phyloP scores from a whole-genome alignment of 192 early-diverging fungal species.

The Backusella parvicylindrica region DNA sequence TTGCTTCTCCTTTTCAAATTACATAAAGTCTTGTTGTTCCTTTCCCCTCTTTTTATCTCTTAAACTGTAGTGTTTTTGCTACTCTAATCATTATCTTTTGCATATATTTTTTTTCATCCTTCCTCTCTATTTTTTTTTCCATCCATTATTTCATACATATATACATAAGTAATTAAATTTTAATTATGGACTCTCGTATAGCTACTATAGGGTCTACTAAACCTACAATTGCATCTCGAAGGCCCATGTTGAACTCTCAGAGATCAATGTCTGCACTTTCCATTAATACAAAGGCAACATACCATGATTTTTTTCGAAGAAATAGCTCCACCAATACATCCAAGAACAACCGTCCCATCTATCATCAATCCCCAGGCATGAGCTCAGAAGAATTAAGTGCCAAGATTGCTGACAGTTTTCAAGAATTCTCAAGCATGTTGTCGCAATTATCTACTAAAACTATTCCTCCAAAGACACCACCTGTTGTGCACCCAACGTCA shows the following conservation, averaged over 20 bases:
- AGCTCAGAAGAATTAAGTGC: slow-evolving; percentile 23
- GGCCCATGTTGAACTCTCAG: slow-evolving; percentile 10
- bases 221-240: not conserved
- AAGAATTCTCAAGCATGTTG: slow-evolving; percentile 25
- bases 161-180: not conserved
- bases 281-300: slow-evolving; percentile 4
- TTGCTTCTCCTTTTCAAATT: not conserved
- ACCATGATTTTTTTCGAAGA: slow-evolving; percentile 1
- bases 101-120: not conserved
- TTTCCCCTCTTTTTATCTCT: not conserved
- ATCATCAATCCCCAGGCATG: slow-evolving; percentile 1
- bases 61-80: not conserved
- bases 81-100: not conserved
- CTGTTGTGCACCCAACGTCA: not conserved
- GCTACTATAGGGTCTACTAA: not conserved
- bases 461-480: not conserved
- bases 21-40: not conserved
- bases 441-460: slow-evolving; percentile 1
- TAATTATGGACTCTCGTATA: slow-evolving; percentile 5
- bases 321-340: not conserved
- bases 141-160: not conserved
- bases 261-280: slow-evolving; percentile 9
- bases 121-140: not conserved
- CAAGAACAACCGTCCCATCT: not conserved
- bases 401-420: slow-evolving; percentile 33